Conservation (phyloP, 2,329 filamentous ascomycete species). For the Epichloe coenophiala region DNA sequence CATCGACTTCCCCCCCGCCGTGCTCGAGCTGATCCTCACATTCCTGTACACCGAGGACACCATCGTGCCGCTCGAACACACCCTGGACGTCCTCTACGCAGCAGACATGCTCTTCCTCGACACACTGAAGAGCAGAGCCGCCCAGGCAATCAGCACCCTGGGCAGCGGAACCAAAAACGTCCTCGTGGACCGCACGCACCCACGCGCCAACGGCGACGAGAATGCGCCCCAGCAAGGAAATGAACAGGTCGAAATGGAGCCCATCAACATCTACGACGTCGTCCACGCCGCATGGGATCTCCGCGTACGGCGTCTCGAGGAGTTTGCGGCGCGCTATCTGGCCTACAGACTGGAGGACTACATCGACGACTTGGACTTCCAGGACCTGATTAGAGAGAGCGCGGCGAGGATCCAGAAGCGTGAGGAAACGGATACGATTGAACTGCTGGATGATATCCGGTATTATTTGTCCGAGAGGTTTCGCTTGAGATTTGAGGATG, state of each 20-base stretch:
- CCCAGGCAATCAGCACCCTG: slow-evolving; percentile 75
- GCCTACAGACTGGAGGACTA: slow-evolving; percentile 80
- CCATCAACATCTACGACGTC: slow-evolving; percentile 85
- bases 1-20: slow-evolving; percentile 64
- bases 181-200: slow-evolving; percentile 37
- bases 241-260: slow-evolving; percentile 34
- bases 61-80: slow-evolving; percentile 67
- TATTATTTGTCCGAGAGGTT: slow-evolving; percentile 88
- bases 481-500: slow-evolving; percentile 76
- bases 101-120: slow-evolving; percentile 92
- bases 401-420: slow-evolving; percentile 62
- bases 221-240: neutral
- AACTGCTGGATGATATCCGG: slow-evolving; percentile 86
- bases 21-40: slow-evolving; percentile 71
- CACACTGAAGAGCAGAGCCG: slow-evolving; percentile 78
- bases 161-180: slow-evolving; percentile 57
- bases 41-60: slow-evolving; percentile 84
- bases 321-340: slow-evolving; percentile 82
- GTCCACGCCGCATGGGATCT: slow-evolving; percentile 87
- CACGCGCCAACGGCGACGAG: slow-evolving; percentile 10
- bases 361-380: slow-evolving; percentile 78
- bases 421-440: slow-evolving; percentile 91
- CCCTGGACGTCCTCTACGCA: slow-evolving; percentile 77
- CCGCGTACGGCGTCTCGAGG: slow-evolving; percentile 75
- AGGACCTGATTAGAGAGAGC: slow-evolving; percentile 72